phyloP scores from a whole-genome alignment of 2,329 filamentous ascomycete genomes.

The Epichloe typhina region DNA sequence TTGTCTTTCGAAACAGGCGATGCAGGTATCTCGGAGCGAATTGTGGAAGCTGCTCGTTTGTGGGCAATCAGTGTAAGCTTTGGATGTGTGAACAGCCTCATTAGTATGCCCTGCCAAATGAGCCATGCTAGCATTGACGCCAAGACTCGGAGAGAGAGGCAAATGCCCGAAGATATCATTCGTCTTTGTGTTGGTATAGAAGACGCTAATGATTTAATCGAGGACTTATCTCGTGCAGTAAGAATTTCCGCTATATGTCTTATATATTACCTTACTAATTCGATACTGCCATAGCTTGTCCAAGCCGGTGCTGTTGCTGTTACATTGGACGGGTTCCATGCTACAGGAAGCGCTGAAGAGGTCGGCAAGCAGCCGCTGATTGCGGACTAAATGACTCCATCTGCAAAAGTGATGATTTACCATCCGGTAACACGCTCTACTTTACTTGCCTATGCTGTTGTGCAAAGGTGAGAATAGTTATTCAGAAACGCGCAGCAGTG shows the following conservation, averaged over 20 bases:
- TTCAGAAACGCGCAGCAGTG: background rate
- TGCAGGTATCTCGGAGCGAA: conserved; percentile 68
- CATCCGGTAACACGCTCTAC: too few relatives aligned
- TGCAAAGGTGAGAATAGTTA: background rate
- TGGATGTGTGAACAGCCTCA: conserved; percentile 94
- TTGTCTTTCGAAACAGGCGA: conserved; percentile 94
- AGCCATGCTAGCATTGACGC: conserved; percentile 97
- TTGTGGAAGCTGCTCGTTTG: conserved; percentile 82
- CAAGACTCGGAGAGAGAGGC: conserved; percentile 75
- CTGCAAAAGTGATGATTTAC: background rate
- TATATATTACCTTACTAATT: background rate
- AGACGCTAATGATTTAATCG: conserved; percentile 79
- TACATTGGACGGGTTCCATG: conserved; percentile 69
- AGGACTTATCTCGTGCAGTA: conserved; percentile 83
- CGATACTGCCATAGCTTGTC: conserved; percentile 47
- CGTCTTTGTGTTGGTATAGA: conserved; percentile 93
- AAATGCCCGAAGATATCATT: conserved; percentile 95
- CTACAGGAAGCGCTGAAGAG: conserved; percentile 27
- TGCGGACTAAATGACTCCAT: background rate
- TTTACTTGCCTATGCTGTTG: too few relatives aligned
- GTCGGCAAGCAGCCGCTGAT: conserved; percentile 12
- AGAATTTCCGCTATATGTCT: conserved; percentile 21
- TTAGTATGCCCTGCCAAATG: conserved; percentile 99
- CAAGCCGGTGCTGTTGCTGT: conserved; percentile 88
- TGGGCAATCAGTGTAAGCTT: conserved; percentile 97